phyloP scores from a whole-genome alignment of 139 green algal genomes.

The Chlorella vulgaris region DNA sequence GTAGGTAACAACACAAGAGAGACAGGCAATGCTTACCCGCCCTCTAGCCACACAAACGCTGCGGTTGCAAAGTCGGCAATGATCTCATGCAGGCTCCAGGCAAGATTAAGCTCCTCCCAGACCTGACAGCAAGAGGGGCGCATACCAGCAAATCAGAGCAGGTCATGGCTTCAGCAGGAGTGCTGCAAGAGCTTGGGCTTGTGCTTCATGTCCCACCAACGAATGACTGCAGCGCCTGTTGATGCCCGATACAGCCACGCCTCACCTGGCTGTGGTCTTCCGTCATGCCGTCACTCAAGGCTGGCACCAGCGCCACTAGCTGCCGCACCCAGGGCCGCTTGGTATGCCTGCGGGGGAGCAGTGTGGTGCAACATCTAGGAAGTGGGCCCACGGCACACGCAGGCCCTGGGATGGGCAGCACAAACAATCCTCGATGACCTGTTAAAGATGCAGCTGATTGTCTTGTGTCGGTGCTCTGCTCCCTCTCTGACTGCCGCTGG shows the following conservation, averaged over 20 bases:
- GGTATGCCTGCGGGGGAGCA: slow-evolving; percentile 4
- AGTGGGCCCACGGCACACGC: no score
- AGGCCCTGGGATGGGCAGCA: no score
- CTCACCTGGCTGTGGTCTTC: slow-evolving; percentile 20
- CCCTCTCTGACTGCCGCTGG: no score
- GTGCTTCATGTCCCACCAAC: no score
- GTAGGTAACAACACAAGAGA: no score
- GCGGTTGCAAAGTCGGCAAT: slow-evolving; percentile 7
- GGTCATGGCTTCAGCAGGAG: not conserved
- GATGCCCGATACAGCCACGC: not conserved
- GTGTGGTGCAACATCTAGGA: no score
- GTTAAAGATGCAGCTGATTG: no score
- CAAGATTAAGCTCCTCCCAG: slow-evolving; percentile 13
- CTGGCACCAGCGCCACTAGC: slow-evolving; percentile 6
- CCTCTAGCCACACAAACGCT: slow-evolving; percentile 3
- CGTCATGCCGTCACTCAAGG: not conserved
- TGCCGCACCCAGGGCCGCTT: slow-evolving; percentile 13
- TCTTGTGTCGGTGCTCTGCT: no score
- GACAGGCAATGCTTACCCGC: slow-evolving; percentile 9
- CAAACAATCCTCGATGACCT: no score
- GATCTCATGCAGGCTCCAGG: slow-evolving; percentile 3
- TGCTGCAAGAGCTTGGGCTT: no score
- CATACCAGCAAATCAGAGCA: not conserved
- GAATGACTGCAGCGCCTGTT: no score
- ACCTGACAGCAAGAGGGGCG: not conserved